Evolutionary conservation across 371 early-diverging fungal genomes (phyloP), one percentile per base, ranked within the genome.

Genomic region (Mycotypha africana): DNA sequence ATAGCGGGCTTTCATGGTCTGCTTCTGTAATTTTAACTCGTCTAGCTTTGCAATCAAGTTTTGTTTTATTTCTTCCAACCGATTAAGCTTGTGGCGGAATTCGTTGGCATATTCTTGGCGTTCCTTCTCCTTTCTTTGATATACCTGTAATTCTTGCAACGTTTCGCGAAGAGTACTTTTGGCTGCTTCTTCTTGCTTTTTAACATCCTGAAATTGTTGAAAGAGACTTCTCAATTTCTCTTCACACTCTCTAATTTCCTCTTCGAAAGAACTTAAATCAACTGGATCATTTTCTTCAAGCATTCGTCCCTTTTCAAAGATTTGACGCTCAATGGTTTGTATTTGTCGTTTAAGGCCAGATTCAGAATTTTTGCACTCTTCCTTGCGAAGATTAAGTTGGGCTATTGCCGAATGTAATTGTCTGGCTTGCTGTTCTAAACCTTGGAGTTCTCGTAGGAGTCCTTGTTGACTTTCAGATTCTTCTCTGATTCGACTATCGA

Each of bases 281-380:
- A 74, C 71, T 6, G 89, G 85, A 43, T 84, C 82, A 22, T 82
- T 75, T 49, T 85, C 84, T 63, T 71, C 65, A 23, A 83, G 45
- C 1, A 58, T 53, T 9, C 81, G 79, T 24, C 74, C 56, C 19
- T 65, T 40, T 41, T 60, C 36, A 8, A 17, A 14, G 31, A 58
- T 45, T 0, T 12, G 10, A 21, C 39, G 34, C 11, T 58, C 33
- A 9, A 52, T 10, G 0, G 25, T 22, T 17, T 22, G 22, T 22
- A 58, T 52, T 3, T 52, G 53, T 9, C 22, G 23, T 14, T 45
- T 26, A 2, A 49, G 15, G 2, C 0, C 15, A 22, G 26, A 8
- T 10, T 25, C 30, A 1, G 4, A 7, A 22, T 30, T 23, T 4
- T 24, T 15, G n/a, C 38, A 39, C 1, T 44, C 36, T 17, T 33